Conservation (phyloP, 2,329 filamentous ascomycete genomes). For the Stemphylium lycopersici region DNA sequence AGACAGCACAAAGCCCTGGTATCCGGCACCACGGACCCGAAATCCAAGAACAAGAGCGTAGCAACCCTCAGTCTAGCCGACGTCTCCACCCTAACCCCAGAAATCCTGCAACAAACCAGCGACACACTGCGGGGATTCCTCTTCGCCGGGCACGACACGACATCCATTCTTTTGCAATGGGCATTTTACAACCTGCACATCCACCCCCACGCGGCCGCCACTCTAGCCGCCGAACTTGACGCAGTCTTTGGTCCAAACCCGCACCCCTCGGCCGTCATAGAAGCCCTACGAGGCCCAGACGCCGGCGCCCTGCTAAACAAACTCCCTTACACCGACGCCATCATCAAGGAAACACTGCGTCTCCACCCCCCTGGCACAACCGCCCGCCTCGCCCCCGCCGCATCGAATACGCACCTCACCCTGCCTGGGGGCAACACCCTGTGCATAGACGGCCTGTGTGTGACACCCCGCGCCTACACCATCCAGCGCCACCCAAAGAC, state of each 20-base stretch:
- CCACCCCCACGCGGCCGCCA: slow-evolving; percentile 18
- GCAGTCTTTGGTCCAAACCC: background rate
- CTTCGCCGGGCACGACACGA: slow-evolving; percentile 45
- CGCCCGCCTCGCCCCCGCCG: slow-evolving; percentile 18
- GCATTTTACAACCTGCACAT: slow-evolving; percentile 32
- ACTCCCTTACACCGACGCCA: slow-evolving; percentile 52
- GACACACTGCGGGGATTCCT: slow-evolving; percentile 45
- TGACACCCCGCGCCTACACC: slow-evolving; percentile 20
- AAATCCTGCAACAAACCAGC: slow-evolving; percentile 39
- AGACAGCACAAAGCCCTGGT: slow-evolving; percentile 14
- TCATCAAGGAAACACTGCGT: slow-evolving; percentile 54
- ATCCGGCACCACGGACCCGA: background rate
- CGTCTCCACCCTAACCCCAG: slow-evolving; percentile 23
- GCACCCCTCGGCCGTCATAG: background rate
- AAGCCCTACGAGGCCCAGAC: background rate
- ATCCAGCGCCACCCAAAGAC: slow-evolving; percentile 24
- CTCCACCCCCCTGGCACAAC: slow-evolving; percentile 46
- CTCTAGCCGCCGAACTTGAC: background rate
- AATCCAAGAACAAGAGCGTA: slow-evolving; percentile 12
- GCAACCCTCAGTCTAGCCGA: slow-evolving; percentile 21
- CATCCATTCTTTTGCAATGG: slow-evolving; percentile 33
- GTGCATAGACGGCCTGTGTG: slow-evolving; percentile 16
- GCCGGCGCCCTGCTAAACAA: slow-evolving; percentile 9
- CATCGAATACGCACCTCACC: slow-evolving; percentile 15
- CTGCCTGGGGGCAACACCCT: slow-evolving; percentile 16